These are phyloP conservation scores for Allantophomopsis lycopodina DNA, from an alignment of 2,329 filamentous ascomycete species.

Conservation along the genomic window DNA sequence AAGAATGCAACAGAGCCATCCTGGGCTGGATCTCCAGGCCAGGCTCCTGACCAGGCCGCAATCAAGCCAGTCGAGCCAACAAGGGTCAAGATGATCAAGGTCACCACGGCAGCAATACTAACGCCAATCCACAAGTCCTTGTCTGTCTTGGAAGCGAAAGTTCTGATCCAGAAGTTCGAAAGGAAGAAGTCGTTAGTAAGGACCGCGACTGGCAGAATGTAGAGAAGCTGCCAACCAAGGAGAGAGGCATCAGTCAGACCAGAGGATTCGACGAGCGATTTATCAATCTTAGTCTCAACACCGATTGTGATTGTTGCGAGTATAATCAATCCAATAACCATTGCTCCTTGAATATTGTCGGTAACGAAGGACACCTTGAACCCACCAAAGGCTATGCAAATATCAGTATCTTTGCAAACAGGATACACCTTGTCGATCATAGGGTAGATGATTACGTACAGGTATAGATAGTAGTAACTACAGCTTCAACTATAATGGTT, in stretches of 20 bases:
- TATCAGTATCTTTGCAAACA: not conserved
- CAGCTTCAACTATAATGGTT: slow-evolving; percentile 63
- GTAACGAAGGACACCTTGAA: slow-evolving; percentile 78
- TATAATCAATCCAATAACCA: slow-evolving; percentile 64
- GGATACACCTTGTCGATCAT: not conserved
- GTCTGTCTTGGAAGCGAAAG: slow-evolving; percentile 69
- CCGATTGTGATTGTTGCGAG: slow-evolving; percentile 69
- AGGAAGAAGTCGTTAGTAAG: slow-evolving; percentile 81
- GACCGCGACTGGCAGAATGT: slow-evolving; percentile 71
- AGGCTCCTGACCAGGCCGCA: slow-evolving; percentile 65
- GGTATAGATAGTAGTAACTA: slow-evolving; percentile 72
- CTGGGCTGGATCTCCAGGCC: slow-evolving; percentile 42
- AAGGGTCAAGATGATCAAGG: slow-evolving; percentile 57
- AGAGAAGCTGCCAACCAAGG: slow-evolving; percentile 74
- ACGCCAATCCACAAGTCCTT: slow-evolving; percentile 65
- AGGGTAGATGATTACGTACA: slow-evolving; percentile 31
- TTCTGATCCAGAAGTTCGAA: slow-evolving; percentile 72
- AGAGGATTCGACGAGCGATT: slow-evolving; percentile 51
- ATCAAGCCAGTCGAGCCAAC: slow-evolving; percentile 63
- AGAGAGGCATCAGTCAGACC: slow-evolving; percentile 55
- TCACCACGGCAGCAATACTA: slow-evolving; percentile 48
- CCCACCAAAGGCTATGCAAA: slow-evolving; percentile 51
- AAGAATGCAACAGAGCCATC: slow-evolving; percentile 63
- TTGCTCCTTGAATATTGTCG: slow-evolving; percentile 66
- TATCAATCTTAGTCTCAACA: slow-evolving; percentile 59